Base-by-base conservation (phyloP, 139 green algal genomes). In the Nannochloris sp. region DNA sequence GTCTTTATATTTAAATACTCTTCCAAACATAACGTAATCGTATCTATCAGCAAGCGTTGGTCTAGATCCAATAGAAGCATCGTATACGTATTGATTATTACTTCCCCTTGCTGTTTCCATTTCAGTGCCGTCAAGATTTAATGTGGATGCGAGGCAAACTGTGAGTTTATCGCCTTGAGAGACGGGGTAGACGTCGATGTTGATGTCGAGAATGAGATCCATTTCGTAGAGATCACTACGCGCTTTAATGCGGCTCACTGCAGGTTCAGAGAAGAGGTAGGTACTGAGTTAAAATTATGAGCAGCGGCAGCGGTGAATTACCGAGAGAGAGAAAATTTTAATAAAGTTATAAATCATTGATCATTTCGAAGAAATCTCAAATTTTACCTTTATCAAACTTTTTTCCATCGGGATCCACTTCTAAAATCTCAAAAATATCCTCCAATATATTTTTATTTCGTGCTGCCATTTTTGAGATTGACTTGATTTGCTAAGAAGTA, bases 21-120 rank as follows among this genome's bases (percentile, higher is more conserved):
- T 91, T 44, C 92, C 92, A 72, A 95, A 79, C 86, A 95, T 97
- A 19, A 97, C 92, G 70, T 97, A 98, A 15, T 98, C 92, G 67
- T 90, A 98, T 15, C 81, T 77, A 83, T 98, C 91, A 79, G 90
- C 84, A 2, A 97, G 73, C 4, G 64, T 85, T 12, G 67, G 62
- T 37, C 78, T 67, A 6, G 68, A 27, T 9, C 34, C 33, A 23
- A 65, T 35, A 24, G 13, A 46, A 5, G 59, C 35, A 33, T 57
- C 59, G 29, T 65, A 51, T 54, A 64, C 32, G 24, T 47, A 25
- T 24, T 64, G 56, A 14, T 25, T 25, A 34, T n/a, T 23, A 48
- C 36, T 13, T 58, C 83, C 54, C 48, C 87, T 85, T 68, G 83
- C 73, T 45, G 90, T 85, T 64, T 83, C 91, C 24, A 76, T 81